Percentiles rank a stretch among this genome's conserved stretches.
phyloP scores from a whole-genome alignment of 2,329 filamentous ascomycete genomes.

The Tolypocladium album region DNA sequence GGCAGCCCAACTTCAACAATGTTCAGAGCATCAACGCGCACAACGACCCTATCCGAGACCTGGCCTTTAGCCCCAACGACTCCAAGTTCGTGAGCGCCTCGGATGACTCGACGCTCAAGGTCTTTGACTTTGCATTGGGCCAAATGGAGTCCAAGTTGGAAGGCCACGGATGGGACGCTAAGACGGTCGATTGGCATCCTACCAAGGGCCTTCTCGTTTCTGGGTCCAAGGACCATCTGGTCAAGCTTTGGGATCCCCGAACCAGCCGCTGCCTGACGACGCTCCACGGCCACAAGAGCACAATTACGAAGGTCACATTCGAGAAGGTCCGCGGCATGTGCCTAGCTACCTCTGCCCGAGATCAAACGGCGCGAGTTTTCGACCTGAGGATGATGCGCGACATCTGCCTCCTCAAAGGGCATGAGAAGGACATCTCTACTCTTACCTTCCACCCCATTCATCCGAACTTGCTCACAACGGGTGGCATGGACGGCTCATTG shows the following conservation, averaged over 20 bases:
- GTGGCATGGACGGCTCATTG: slow-evolving; percentile 79
- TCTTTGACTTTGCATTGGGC: slow-evolving; percentile 89
- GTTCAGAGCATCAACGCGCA: slow-evolving; percentile 91
- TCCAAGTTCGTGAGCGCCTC: slow-evolving; percentile 93
- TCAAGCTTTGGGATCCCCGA: slow-evolving; percentile 97
- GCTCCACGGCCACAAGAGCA: slow-evolving; percentile 94
- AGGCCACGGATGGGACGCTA: slow-evolving; percentile 97
- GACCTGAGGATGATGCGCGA: slow-evolving; percentile 98
- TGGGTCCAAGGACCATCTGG: slow-evolving; percentile 92
- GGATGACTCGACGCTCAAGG: slow-evolving; percentile 86
- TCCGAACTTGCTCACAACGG: slow-evolving; percentile 78
- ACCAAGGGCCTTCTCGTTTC: slow-evolving; percentile 89
- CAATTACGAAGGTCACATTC: slow-evolving; percentile 85
- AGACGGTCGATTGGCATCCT: slow-evolving; percentile 95
- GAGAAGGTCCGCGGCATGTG: slow-evolving; percentile 76
- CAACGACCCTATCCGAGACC: slow-evolving; percentile 76
- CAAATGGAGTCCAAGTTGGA: slow-evolving; percentile 73
- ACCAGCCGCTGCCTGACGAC: slow-evolving; percentile 84
- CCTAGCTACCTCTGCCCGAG: slow-evolving; percentile 83
- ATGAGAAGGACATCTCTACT: slow-evolving; percentile 93
- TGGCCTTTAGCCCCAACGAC: slow-evolving; percentile 90
- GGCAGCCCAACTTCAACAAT: slow-evolving; percentile 98
- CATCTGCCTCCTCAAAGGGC: slow-evolving; percentile 82
- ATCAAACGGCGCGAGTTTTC: slow-evolving; percentile 87
- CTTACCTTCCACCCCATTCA: slow-evolving; percentile 92